These are phyloP conservation scores for Acer campestre DNA, from an alignment of 345 rosid genomes.

Conservation along the genomic window DNA sequence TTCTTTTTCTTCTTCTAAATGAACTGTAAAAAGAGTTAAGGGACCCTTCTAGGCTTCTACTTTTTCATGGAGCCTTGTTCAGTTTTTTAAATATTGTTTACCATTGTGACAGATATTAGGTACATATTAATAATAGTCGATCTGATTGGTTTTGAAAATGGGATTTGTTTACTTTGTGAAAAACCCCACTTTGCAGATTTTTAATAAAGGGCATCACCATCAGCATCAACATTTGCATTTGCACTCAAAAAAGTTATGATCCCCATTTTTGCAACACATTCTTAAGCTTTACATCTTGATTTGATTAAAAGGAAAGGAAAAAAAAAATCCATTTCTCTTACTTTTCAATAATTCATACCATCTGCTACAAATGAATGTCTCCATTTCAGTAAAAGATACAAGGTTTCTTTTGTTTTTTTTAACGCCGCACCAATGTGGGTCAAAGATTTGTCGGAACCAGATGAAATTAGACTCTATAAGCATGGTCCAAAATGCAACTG, in stretches of 20 bases:
- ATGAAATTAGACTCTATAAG: too few species aligned
- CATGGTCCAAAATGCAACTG: too few species aligned
- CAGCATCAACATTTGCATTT: not conserved
- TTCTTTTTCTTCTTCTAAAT: not conserved
- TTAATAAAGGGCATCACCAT: not conserved
- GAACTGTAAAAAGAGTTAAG: slow-evolving; percentile 5
- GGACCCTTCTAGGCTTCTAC: not conserved
- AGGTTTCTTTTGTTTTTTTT: too few species aligned
- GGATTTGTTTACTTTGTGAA: not conserved
- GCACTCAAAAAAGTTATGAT: slow-evolving; percentile 18
- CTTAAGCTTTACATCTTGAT: slow-evolving; percentile 26
- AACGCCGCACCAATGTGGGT: too few species aligned
- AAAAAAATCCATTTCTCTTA: not conserved
- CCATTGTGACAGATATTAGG: slow-evolving; percentile 24
- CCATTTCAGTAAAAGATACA: not conserved
- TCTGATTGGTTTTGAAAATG: slow-evolving; percentile 13
- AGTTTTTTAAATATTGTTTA: not conserved
- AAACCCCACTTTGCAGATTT: not conserved
- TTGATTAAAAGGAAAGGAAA: not conserved
- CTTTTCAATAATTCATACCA: slow-evolving; percentile 22
- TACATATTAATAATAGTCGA: slow-evolving; percentile 22
- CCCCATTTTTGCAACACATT: slow-evolving; percentile 30
- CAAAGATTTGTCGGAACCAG: too few species aligned
- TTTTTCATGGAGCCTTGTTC: not conserved
- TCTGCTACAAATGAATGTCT: slow-evolving; percentile 15